Percentiles rank a stretch among this genome's conserved stretches.
These are phyloP conservation scores for Stephania yunnanensis DNA, from an alignment of 164 flowering plant species.

Conservation along the genomic window DNA sequence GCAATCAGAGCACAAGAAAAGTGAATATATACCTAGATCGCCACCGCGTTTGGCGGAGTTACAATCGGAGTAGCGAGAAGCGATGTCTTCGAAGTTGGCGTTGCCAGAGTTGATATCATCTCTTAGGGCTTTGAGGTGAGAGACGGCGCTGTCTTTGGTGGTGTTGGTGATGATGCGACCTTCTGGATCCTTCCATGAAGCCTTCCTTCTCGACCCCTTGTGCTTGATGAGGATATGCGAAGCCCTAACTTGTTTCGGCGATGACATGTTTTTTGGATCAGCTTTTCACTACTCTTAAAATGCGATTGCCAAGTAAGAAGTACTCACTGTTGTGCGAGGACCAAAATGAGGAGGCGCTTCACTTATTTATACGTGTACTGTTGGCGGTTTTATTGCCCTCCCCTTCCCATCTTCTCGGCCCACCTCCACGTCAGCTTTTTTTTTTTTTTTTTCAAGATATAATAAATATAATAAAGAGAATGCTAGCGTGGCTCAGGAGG, in stretches of 20 bases:
- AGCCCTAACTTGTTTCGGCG: constrained; percentile 29
- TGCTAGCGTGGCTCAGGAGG: no score
- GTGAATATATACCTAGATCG: constrained; percentile 60
- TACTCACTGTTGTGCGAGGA: no score
- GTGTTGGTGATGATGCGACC: constrained; percentile 62
- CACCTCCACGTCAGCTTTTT: no score
- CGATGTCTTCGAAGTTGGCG: constrained; percentile 66
- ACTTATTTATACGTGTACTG: no score
- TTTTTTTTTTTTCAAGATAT: no score
- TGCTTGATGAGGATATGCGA: constrained; percentile 80
- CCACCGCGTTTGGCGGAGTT: constrained; percentile 99
- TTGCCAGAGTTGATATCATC: constrained; percentile 70
- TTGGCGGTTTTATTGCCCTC: no score
- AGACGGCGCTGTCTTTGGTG: constrained; percentile 60
- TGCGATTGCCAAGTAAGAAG: no score
- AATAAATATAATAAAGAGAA: no score
- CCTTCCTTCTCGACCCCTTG: constrained; percentile 76
- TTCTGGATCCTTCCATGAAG: constrained; percentile 97
- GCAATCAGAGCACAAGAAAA: no score
- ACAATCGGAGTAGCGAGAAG: constrained; percentile 70
- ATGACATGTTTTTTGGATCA: constrained; percentile 20
- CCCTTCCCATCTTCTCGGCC: no score
- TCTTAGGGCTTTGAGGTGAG: constrained; percentile 58
- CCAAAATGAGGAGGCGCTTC: no score
- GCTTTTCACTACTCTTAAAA: not conserved